Base-by-base conservation (phyloP, 2,329 filamentous ascomycete genomes). In the Talaromyces pinophilus region DNA sequence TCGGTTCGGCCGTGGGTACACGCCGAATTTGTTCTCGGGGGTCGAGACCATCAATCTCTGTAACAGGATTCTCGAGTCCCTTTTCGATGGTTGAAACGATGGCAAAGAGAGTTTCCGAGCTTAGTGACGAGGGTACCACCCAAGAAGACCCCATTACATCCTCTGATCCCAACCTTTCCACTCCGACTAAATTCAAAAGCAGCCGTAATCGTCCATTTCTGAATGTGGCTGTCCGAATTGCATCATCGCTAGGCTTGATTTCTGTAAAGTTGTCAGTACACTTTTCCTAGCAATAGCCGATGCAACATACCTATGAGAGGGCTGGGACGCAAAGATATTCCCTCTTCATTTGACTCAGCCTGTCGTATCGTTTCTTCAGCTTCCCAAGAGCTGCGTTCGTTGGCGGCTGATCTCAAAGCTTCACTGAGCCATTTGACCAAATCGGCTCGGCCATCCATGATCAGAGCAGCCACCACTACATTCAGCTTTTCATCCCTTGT, bases 121-220 rank as follows among this genome's bases (percentile, higher is more conserved):
- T 85, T 13, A 94, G 72, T 0, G 83, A 79, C 0, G 87, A 84
- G 0, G 93, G 91, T 48, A 98, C 84, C 52, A 91, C 81, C 95
- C 95, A 98, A 0, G 84, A 82, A 1, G 91, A 89, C 66, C 94
- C 90, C 0, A 86, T 84, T 3, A 91, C 89, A 73, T 96, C 92
- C 50, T 92, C 89, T 44, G 81, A 77, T 38, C 86, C 87, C 7
- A 87, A 74, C 61, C 89, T 84, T 72, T 90, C 84, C 68, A 96
- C 86, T 0, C 91, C 91, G 19, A 90, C 83, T 0, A 95, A 83
- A 1, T 84, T 89, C 86, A 98, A 90, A 3, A 99, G 85, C 1
- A 98, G 87, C 40, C 93, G 90, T 1, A 98, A 84, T 72, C 94
- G 90, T 10, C 91, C 89, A 77, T 98, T 96, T 75, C 92, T 96